Evolutionary conservation across 2,329 filamentous ascomycete genomes (phyloP), one percentile per base, ranked within the genome.

Genomic region (Xylaria sp.): DNA sequence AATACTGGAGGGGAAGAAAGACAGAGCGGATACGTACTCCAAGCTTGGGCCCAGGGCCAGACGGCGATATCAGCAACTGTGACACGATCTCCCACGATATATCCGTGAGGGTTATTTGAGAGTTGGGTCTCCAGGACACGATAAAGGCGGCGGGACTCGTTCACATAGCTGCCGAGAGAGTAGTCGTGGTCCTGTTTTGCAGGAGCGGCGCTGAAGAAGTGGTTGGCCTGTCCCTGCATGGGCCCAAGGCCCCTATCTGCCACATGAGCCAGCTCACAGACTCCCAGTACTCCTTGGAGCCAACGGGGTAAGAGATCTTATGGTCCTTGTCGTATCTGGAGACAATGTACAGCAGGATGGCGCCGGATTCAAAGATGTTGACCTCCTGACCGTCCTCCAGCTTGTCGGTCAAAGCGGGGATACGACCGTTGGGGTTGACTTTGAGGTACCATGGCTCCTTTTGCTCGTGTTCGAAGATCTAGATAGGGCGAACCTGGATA

Each of bases 341-440:
- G 25, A 91, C 87, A 4, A 97, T 86, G 77, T 97, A 96, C 78
- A 93, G 87, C 80, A 96, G 83, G 76, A 96, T 95, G 70, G 89
- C 87, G 63, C 92, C 93, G 70, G 88, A 91, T 80, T 97, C 93
- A 77, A 96, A 97, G 25, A 97, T 78, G 61, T 85, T 85, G 76
- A 96, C 92, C 27, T 83, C 81, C 76, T 90, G 81, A 72, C 92
- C 92, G 77, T 94, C 89, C 6, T 83, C 82, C 77, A 91, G 89
- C 13, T 84, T 91, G 80, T 96, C 93, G 10, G 91, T 95, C 53
- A 97, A 75, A 66, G 93, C 93, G 3, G 93, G 94, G 73, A 97
- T 96, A 72, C 93, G 91, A 70, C 93, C 93, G 78, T 97, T 97
- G 72, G 93, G 93, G 81, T 96, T 97, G 81, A 97, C 95, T 58